phyloP scores from a whole-genome alignment of 768 basidiomycete genomes.

The Candolleomyces eurysporus region DNA sequence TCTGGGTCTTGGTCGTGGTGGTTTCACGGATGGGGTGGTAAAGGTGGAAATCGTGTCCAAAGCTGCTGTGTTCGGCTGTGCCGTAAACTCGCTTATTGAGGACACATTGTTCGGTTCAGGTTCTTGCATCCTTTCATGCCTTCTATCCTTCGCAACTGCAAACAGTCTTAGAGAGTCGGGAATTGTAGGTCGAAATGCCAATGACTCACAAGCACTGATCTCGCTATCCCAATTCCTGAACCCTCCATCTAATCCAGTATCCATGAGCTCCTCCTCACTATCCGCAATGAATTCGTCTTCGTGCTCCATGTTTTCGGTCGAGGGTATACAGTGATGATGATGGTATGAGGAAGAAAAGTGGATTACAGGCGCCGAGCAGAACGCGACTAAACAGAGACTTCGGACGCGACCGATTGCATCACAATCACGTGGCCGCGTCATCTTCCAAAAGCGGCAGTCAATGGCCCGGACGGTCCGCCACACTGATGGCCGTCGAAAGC shows the following conservation, averaged over 20 bases:
- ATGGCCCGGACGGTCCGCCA: too few species aligned
- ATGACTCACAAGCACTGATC: constrained; percentile 5
- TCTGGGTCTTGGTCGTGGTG: constrained; percentile 10
- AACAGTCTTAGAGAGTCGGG: too few species aligned
- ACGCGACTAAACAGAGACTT: not conserved
- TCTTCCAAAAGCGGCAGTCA: not conserved
- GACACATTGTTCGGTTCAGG: not conserved
- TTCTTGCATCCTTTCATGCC: too few species aligned
- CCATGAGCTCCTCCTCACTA: constrained; percentile 7
- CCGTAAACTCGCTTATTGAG: constrained; percentile 3
- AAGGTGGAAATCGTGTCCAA: not conserved
- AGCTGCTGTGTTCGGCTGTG: not conserved
- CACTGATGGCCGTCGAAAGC: too few species aligned
- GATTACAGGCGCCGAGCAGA: too few species aligned
- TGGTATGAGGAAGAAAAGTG: not conserved
- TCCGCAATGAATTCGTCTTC: constrained; percentile 3
- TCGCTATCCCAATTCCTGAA: not conserved
- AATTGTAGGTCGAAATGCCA: too few species aligned
- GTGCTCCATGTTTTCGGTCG: not conserved
- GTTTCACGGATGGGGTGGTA: not conserved
- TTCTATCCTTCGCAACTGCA: too few species aligned
- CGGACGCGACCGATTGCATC: not conserved
- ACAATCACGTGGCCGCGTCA: not conserved
- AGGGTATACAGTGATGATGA: not conserved
- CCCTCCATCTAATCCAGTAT: not conserved